phyloP scores from a whole-genome alignment of 2,329 filamentous ascomycete species.

The Penicillium sp. region DNA sequence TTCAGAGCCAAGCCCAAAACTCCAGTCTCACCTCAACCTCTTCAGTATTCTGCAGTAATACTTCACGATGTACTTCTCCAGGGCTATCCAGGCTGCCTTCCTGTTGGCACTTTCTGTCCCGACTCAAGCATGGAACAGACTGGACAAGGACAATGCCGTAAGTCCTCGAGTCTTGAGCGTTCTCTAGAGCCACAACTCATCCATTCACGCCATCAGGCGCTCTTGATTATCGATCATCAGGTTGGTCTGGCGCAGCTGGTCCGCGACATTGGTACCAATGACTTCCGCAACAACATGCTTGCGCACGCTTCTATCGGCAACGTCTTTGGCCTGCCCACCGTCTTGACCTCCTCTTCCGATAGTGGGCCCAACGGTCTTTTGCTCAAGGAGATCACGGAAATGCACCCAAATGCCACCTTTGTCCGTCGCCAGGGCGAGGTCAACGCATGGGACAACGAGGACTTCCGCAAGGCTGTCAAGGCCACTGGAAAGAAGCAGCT shows the following conservation, averaged over 20 bases:
- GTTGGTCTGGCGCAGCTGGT: slow-evolving; percentile 48
- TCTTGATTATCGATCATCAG: slow-evolving; percentile 38
- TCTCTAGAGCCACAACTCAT: neutral
- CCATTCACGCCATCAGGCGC: slow-evolving; percentile 14
- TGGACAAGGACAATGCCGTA: slow-evolving; percentile 31
- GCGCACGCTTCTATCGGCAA: slow-evolving; percentile 68
- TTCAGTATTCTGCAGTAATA: neutral
- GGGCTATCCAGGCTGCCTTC: slow-evolving; percentile 30
- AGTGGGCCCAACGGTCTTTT: slow-evolving; percentile 70
- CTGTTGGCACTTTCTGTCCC: slow-evolving; percentile 23
- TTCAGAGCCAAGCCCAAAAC: slow-evolving; percentile 1
- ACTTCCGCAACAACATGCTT: slow-evolving; percentile 68
- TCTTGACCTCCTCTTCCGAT: slow-evolving; percentile 71
- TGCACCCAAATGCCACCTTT: slow-evolving; percentile 68
- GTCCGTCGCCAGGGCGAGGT: slow-evolving; percentile 72
- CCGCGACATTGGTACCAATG: slow-evolving; percentile 66
- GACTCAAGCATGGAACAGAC: slow-evolving; percentile 29
- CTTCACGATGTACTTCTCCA: slow-evolving; percentile 16
- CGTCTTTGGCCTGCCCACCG: slow-evolving; percentile 67
- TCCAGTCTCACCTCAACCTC: neutral
- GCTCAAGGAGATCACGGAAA: slow-evolving; percentile 67
- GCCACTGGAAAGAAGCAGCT: slow-evolving; percentile 69
- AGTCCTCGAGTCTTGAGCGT: neutral
- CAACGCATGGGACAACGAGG: slow-evolving; percentile 73
- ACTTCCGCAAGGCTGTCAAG: slow-evolving; percentile 66